Evolutionary conservation across 495 filamentous ascomycete species (phyloP).

Genomic region (Podospora fimiseda): DNA sequence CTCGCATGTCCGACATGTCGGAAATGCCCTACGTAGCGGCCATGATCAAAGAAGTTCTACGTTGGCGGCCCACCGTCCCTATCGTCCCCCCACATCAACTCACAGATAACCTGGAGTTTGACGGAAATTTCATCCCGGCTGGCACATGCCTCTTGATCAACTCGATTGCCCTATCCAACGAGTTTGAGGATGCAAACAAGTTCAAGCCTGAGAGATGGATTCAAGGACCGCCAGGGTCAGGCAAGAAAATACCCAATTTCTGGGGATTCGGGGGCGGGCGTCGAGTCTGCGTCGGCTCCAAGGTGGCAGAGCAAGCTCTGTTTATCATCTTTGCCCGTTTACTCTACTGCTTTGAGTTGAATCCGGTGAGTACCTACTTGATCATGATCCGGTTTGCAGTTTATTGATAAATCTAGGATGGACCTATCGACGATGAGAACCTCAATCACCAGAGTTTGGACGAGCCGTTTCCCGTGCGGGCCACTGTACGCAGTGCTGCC

Average conservation of each 20-base stretch:
- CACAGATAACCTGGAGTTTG: constrained; percentile 43
- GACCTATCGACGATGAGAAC: constrained; percentile 11
- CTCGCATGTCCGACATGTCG: constrained; percentile 39
- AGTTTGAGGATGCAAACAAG: constrained; percentile 23
- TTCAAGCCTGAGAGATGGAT: constrained; percentile 45
- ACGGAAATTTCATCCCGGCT: constrained; percentile 43
- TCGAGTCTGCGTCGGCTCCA: constrained; percentile 42
- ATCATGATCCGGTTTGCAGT: neutral
- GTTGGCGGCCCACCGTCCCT: constrained; percentile 47
- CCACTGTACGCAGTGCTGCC: constrained; percentile 17
- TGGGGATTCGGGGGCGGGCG: constrained; percentile 36
- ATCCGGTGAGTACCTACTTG: constrained; percentile 1
- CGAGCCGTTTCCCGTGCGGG: constrained; percentile 29
- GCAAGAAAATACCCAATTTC: constrained; percentile 17
- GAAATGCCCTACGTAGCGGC: constrained; percentile 44
- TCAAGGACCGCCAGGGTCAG: constrained; percentile 25
- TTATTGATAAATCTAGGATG: constrained; percentile 4
- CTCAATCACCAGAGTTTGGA: constrained; percentile 25
- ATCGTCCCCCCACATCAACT: constrained; percentile 25
- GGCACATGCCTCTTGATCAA: constrained; percentile 36
- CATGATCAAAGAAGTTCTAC: constrained; percentile 49
- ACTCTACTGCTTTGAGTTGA: constrained; percentile 37
- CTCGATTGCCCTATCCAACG: constrained; percentile 26
- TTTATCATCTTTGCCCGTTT: constrained; percentile 41
- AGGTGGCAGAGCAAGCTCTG: constrained; percentile 36